Base-by-base conservation (phyloP, 2,329 filamentous ascomycete genomes). In the Hymenoscyphus scutula region DNA sequence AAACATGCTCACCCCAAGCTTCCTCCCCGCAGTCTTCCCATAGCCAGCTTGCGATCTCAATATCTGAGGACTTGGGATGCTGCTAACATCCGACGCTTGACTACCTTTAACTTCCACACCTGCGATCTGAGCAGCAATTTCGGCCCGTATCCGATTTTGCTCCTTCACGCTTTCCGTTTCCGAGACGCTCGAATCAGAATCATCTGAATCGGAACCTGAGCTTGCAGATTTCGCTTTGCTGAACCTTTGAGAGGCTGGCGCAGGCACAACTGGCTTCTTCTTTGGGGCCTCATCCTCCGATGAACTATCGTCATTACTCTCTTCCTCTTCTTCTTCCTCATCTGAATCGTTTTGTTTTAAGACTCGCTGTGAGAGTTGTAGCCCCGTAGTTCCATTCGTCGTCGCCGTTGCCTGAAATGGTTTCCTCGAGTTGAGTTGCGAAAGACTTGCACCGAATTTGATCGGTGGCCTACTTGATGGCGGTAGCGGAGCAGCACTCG, bases 381-480 rank as follows among this genome's bases (percentile, higher is more conserved):
- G 19, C 8, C 10, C 53, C 23, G 32, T 45, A 27, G 30, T 27
- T 13, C 53, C 54, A 41, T 41, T 60, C 11, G 58, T 63, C 2
- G 64, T 62, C 32, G 48, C 58, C 1, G 55, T 56, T 45, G 51
- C 57, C 34, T 67, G 51, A 27, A 62, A 32, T 13, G 60, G 32
- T n/a, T 61, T 66, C 54, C 61, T 61, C n/a, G 53, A 34, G 30
- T 64, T 66, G 5, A 71, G 34, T 30, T 41, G 38, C 59, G 63
- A 25, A 41, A 65, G 27, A 15, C 51, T 59, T 37, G 29, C 51
- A 15, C 51, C 58, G 17, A 51, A 60, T 15, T 62, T 69, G 25
- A 70, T 64, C 3, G 53, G 23, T 58, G 68, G 53, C 13, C 23
- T 30, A 19, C 53, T 54, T 3, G 53, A 54, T n/a, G 62, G 34